Percentiles rank a stretch among this genome's conserved stretches.
These are phyloP conservation scores for Fusarium keratoplasticum DNA, from an alignment of 2,329 filamentous ascomycete genomes.

Conservation along the genomic window DNA sequence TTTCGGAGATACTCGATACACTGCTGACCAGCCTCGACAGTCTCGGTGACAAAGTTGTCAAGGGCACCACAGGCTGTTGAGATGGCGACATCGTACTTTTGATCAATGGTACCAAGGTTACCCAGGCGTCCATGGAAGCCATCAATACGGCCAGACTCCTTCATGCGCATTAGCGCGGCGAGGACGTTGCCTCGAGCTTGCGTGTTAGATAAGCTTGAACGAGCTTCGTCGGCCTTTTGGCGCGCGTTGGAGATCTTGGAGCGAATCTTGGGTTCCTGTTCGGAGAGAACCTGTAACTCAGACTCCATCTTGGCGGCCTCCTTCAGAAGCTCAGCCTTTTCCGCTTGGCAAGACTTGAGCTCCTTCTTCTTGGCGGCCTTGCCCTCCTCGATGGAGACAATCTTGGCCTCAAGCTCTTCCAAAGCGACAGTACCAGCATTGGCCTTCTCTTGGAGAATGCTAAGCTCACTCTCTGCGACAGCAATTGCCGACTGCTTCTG, in stretches of 20 bases:
- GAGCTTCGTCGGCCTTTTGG: constrained; percentile 96
- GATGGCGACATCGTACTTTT: constrained; percentile 96
- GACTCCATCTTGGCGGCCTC: constrained; percentile 78
- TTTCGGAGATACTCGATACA: constrained; percentile 98
- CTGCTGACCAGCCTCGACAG: constrained; percentile 94
- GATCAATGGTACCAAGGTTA: constrained; percentile 92
- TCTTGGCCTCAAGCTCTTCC: constrained; percentile 84
- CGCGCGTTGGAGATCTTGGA: constrained; percentile 88
- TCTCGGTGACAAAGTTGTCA: constrained; percentile 97
- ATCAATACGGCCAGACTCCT: constrained; percentile 95
- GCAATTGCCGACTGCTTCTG: constrained; percentile 95
- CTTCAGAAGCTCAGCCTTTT: constrained; percentile 78
- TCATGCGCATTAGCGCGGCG: constrained; percentile 90
- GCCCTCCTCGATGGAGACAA: constrained; percentile 77
- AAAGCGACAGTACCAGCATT: constrained; percentile 88
- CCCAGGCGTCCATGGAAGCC: constrained; percentile 96
- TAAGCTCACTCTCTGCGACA: constrained; percentile 92
- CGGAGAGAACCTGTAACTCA: constrained; percentile 77
- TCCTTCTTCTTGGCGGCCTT: constrained; percentile 78
- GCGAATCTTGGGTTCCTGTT: constrained; percentile 85
- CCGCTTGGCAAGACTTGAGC: constrained; percentile 78
- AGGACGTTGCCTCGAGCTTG: constrained; percentile 95
- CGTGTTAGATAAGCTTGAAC: constrained; percentile 87
- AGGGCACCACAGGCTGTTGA: constrained; percentile 93
- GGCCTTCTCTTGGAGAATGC: constrained; percentile 89